A percentile compares a stretch with the other conserved stretches of the same genome.
phyloP scores from a whole-genome alignment of 352 stramenopile species.

The Globisporangium ultimum region DNA sequence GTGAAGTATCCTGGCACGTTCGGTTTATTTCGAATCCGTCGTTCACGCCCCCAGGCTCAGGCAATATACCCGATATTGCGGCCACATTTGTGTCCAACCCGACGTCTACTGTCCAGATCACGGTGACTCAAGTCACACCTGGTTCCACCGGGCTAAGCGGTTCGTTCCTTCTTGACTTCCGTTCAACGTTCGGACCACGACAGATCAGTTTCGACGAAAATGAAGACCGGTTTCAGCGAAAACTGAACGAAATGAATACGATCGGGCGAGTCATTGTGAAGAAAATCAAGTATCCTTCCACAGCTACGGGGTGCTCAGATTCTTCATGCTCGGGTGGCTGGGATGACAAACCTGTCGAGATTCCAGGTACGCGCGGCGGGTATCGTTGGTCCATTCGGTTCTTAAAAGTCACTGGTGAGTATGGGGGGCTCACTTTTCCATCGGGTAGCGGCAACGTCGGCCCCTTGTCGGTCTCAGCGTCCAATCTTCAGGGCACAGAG shows the following conservation, averaged over 20 bases:
- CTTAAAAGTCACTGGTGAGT: slow-evolving; percentile 70
- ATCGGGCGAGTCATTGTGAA: slow-evolving; percentile 90
- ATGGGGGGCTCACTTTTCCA: slow-evolving; percentile 67
- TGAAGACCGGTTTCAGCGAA: slow-evolving; percentile 78
- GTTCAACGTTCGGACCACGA: slow-evolving; percentile 67
- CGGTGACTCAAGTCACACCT: slow-evolving; percentile 83
- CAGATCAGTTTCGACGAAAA: slow-evolving; percentile 88
- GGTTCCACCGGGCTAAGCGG: slow-evolving; percentile 88
- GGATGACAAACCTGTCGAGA: slow-evolving; percentile 78
- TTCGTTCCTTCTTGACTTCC: slow-evolving; percentile 90
- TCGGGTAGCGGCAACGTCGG: slow-evolving; percentile 75
- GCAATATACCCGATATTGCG: slow-evolving; percentile 78
- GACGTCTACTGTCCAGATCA: slow-evolving; percentile 29
- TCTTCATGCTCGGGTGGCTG: slow-evolving; percentile 85
- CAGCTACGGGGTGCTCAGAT: slow-evolving; percentile 41
- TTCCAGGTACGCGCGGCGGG: slow-evolving; percentile 73
- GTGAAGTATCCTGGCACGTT: slow-evolving; percentile 91
- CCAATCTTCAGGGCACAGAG: slow-evolving; percentile 37
- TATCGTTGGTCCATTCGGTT: slow-evolving; percentile 79
- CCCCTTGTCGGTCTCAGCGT: slow-evolving; percentile 36
- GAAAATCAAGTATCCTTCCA: slow-evolving; percentile 86
- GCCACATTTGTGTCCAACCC: slow-evolving; percentile 30
- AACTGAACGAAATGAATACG: slow-evolving; percentile 95
- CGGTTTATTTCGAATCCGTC: slow-evolving; percentile 92
- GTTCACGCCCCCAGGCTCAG: slow-evolving; percentile 88